These are phyloP conservation scores for Microdochium nivale DNA, from an alignment of 2,329 filamentous ascomycete species.

Conservation along the genomic window DNA sequence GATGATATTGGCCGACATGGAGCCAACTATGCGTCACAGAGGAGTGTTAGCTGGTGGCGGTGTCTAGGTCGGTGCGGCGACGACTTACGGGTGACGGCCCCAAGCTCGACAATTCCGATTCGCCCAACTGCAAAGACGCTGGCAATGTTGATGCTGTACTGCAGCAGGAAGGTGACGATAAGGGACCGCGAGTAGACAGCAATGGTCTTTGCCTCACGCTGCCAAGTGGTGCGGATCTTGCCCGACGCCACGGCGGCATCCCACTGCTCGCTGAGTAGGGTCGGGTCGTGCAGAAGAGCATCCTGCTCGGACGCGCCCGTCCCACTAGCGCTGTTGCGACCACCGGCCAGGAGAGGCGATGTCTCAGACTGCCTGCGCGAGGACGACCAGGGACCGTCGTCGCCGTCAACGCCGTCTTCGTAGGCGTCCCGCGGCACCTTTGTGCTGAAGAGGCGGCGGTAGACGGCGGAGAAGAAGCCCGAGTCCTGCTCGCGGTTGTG, in stretches of 20 bases:
- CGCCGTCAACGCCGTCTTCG: conserved; percentile 28
- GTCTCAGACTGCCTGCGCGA: conserved; percentile 19
- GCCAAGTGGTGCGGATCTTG: conserved; percentile 83
- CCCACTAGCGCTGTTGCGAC: conserved; percentile 9
- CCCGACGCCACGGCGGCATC: conserved; percentile 75
- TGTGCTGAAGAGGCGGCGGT: conserved; percentile 43
- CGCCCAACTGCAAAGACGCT: conserved; percentile 73
- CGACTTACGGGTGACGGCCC: conserved; percentile 48
- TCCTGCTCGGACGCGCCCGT: conserved; percentile 3
- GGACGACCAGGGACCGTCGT: conserved; percentile 21
- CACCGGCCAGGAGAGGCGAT: conserved; percentile 32
- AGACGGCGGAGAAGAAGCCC: conserved; percentile 28
- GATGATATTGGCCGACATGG: conserved; percentile 74
- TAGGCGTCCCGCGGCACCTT: conserved; percentile 32
- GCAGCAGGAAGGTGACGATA: conserved; percentile 66
- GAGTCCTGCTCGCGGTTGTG: conserved; percentile 27
- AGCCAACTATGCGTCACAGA: conserved; percentile 35
- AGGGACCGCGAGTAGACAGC: conserved; percentile 62
- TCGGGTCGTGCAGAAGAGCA: conserved; percentile 37
- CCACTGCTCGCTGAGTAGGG: conserved; percentile 66
- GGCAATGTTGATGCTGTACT: conserved; percentile 78
- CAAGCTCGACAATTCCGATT: conserved; percentile 62
- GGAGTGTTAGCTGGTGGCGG: conserved; percentile 7
- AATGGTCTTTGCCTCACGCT: conserved; percentile 78
- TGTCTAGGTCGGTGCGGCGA: not conserved